These are phyloP conservation scores for Lasiodiplodia theobromae DNA, from an alignment of 2,329 filamentous ascomycete genomes.

Conservation along the genomic window DNA sequence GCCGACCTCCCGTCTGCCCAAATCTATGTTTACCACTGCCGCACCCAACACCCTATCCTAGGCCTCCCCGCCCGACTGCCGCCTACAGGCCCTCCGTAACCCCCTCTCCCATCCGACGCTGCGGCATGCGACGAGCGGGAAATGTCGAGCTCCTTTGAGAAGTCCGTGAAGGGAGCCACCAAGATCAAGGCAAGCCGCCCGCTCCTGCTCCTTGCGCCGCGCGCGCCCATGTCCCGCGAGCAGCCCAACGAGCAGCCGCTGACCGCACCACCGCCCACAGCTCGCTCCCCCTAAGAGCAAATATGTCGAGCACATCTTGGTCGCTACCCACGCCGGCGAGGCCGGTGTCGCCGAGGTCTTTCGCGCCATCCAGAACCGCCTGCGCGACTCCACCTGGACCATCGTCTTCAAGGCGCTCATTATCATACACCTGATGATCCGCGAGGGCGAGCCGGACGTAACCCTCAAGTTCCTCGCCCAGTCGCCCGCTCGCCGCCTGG, in stretches of 20 bases:
- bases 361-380: conserved; percentile 82
- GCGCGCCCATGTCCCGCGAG: conserved; percentile 2
- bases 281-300: conserved; percentile 97
- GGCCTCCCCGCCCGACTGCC: conserved; percentile 22
- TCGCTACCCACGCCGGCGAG: conserved; percentile 94
- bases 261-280: conserved; percentile 53
- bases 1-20: conserved; percentile 22
- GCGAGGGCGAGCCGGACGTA: conserved; percentile 88
- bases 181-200: conserved; percentile 80
- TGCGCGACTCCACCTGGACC: conserved; percentile 99
- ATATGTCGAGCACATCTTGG: conserved; percentile 97
- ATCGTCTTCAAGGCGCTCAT: conserved; percentile 98
- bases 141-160: conserved; percentile 94
- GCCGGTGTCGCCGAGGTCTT: conserved; percentile 96
- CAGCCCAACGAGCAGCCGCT: conserved; percentile 33
- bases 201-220: conserved; percentile 27
- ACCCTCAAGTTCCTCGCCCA: conserved; percentile 85
- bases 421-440: conserved; percentile 95
- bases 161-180: conserved; percentile 97
- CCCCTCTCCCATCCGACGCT: conserved; percentile 6
- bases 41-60: conserved; percentile 15
- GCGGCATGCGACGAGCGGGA: conserved; percentile 33
- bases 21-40: conserved; percentile 18
- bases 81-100: background rate
- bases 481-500: conserved; percentile 77